Conservation (phyloP, 2,329 filamentous ascomycete species). For the Zymoseptoria ardabiliae region DNA sequence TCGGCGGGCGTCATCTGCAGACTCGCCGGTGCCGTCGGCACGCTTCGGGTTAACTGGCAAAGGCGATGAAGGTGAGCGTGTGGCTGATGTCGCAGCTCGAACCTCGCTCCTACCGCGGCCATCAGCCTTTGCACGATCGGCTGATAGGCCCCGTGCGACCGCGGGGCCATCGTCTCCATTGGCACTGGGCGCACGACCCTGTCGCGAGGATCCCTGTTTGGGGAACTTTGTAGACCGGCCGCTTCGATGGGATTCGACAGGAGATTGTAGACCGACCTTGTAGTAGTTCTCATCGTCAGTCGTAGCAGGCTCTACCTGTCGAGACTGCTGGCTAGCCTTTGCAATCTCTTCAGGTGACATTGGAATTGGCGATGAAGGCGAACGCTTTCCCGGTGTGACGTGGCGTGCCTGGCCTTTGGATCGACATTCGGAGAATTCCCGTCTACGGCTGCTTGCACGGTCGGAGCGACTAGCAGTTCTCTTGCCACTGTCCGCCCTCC, state of each 20-base stretch:
- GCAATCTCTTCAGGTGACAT: slow-evolving; percentile 82
- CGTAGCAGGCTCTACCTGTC: slow-evolving; percentile 40
- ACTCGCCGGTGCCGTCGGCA: slow-evolving; percentile 22
- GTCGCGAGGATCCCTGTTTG: slow-evolving; percentile 4
- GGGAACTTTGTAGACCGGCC: neutral
- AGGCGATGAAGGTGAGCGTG: slow-evolving; percentile 72
- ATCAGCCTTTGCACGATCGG: slow-evolving; percentile 1
- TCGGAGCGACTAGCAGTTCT: slow-evolving; percentile 28
- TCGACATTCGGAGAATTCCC: slow-evolving; percentile 55
- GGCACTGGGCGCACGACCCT: neutral
- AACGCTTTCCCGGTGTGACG: slow-evolving; percentile 71
- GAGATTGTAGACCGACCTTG: slow-evolving; percentile 31
- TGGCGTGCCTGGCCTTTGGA: slow-evolving; percentile 60
- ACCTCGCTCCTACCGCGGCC: slow-evolving; percentile 56
- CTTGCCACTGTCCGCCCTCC: slow-evolving; percentile 45
- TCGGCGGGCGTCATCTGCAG: slow-evolving; percentile 13
- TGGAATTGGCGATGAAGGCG: slow-evolving; percentile 83
- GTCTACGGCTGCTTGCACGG: slow-evolving; percentile 40
- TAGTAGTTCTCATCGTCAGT: slow-evolving; percentile 45
- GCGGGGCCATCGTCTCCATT: neutral
- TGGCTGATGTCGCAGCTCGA: slow-evolving; percentile 50
- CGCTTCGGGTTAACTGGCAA: slow-evolving; percentile 53
- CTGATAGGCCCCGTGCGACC: slow-evolving; percentile 37
- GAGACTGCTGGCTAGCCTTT: slow-evolving; percentile 38
- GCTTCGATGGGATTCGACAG: slow-evolving; percentile 25